Evolutionary conservation across 768 basidiomycete species (phyloP), one percentile per base, ranked within the genome.

Genomic region (Leucosporidium creatinivorum): DNA sequence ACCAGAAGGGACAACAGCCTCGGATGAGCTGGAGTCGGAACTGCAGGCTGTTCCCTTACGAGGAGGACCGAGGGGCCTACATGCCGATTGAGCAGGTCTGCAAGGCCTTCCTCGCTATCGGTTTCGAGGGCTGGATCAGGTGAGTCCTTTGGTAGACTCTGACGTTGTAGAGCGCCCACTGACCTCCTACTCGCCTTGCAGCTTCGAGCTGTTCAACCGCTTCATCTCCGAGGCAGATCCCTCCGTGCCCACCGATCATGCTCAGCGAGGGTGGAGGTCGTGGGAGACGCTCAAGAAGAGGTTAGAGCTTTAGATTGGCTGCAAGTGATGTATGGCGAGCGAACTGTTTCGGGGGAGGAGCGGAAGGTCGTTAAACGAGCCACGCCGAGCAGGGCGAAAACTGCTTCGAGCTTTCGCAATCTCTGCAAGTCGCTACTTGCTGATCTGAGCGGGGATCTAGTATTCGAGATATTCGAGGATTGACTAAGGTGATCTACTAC

Each of bases 171-270:
- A 10, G 3, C 17, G 50, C 2, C 15, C 19, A 28, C 59, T 63
- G 25, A 44, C 31, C 6, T 48, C n/a, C 9, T 48, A n/a, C 19
- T 57, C 33, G 2, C 39, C 8, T 23, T n/a, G 12, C 44, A 69
- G 68, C 47, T 66, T 65, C 54, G 68, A 69, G 48, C 50, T 69
- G 9, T 69, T 69, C 60, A 66, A 48, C 39, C 58, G 68, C n/a
- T 58, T 49, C 55, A 66, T 69, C 28, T 48, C 36, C 26, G 44
- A 59, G 21, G 19, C 63, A 6, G 23, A 62, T 25, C 33, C 39
- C 4, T n/a, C 25, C 0, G 26, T 69, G n/a, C 65, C 68, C 2
- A 9, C 31, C 6, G 18, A 57, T 3, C 64, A 65, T n/a, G 68
- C 68, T 18, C 18, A 56, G 23, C 51, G 68, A 9, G 68, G 63